Evolutionary conservation across 2,329 filamentous ascomycete genomes (phyloP).

Genomic region (Calonectria pseudoreteaudii): DNA sequence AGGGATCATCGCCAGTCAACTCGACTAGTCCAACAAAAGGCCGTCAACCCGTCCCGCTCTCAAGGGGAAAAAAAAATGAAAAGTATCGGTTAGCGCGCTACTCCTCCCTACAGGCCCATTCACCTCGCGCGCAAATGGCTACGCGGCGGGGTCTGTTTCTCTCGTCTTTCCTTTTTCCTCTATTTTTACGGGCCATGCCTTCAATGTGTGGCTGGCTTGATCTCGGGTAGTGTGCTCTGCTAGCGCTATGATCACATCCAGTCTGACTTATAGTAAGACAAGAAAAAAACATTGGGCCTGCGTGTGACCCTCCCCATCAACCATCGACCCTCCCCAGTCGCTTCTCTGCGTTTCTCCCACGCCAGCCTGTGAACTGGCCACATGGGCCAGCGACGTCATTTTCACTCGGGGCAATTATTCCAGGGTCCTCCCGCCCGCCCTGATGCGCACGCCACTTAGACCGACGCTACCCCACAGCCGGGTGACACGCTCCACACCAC

Average conservation of each 20-base stretch:
- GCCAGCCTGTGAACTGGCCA: not conserved
- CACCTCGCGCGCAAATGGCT: not conserved
- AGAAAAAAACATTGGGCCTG: not conserved
- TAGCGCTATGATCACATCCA: not conserved
- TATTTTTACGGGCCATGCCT: not conserved
- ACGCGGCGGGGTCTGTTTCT: not conserved
- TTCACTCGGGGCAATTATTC: not conserved
- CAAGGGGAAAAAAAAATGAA: not conserved
- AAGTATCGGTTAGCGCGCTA: not conserved
- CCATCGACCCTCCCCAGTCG: not conserved
- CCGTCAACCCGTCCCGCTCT: not conserved
- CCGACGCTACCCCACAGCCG: constrained; percentile 4
- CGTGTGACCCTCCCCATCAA: not conserved
- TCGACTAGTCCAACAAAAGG: not conserved
- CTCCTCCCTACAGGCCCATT: not conserved
- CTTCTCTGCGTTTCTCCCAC: not conserved
- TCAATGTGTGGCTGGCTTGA: not conserved
- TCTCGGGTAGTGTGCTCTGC: not conserved
- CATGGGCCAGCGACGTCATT: constrained; percentile 2
- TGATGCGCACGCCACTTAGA: constrained; percentile 3
- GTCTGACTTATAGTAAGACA: constrained; percentile 10
- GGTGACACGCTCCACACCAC: constrained; percentile 5
- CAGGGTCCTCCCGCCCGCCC: constrained; percentile 4
- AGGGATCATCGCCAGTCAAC: not conserved
- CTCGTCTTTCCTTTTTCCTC: not conserved